Evolutionary conservation across 176 grass and related monocot genomes (phyloP).

Genomic region (Ampelocalamus luodianensis): DNA sequence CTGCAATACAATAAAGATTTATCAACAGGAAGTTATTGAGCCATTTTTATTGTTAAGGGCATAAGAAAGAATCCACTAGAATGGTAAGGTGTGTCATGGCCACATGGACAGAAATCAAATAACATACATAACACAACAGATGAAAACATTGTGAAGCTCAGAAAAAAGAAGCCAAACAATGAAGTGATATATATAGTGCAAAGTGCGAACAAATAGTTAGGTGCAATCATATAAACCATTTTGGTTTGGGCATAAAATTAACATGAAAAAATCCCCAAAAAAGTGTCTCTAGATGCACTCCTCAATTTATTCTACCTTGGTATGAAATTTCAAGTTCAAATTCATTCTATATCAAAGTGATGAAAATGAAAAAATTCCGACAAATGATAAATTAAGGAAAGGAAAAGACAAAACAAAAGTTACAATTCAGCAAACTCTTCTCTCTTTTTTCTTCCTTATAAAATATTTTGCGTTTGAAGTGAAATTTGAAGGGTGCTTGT

Average conservation of each 20-base stretch:
- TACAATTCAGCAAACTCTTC: slow-evolving; percentile 1
- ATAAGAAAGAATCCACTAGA: background rate
- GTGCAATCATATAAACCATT: background rate
- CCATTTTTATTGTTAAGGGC: slow-evolving; percentile 2
- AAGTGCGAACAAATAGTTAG: background rate
- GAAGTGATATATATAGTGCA: background rate
- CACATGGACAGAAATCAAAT: background rate
- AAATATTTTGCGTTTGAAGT: background rate
- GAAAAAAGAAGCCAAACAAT: slow-evolving; percentile 17
- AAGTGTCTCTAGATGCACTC: background rate
- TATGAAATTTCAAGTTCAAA: background rate
- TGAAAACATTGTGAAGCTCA: slow-evolving; percentile 7
- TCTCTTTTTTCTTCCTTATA: background rate
- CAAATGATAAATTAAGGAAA: slow-evolving; percentile 2
- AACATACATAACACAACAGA: background rate
- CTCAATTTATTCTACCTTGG: background rate
- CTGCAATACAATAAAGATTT: slow-evolving; percentile 38
- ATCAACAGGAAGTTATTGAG: slow-evolving; percentile 16
- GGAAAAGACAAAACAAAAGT: background rate
- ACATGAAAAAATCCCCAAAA: background rate
- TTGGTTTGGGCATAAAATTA: background rate
- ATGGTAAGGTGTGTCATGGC: background rate
- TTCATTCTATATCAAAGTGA: background rate
- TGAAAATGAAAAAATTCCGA: background rate
- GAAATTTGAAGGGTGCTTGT: background rate